Base-by-base conservation (phyloP, 805 yeast genomes). In the Priceomyces carsonii region DNA sequence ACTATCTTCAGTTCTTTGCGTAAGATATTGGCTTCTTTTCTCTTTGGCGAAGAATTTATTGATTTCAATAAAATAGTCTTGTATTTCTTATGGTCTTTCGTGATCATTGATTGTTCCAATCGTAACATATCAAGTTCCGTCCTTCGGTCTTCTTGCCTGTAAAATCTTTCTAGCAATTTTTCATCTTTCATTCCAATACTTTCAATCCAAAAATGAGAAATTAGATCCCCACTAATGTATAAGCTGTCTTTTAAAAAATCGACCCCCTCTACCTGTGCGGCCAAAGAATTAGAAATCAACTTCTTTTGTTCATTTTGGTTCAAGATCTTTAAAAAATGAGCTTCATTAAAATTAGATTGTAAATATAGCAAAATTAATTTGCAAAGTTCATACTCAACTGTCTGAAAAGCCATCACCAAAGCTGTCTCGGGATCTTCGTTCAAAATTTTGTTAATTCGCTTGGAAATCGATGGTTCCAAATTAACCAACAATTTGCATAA, bases 371-470 rank as follows among this genome's bases (percentile, higher is more conserved):
- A 52, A 0, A 84, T 79, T 36, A 75, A 72, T 29, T 71, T 60
- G 5, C 82, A 70, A 23, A 87, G 63, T 51, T 82, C 88, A 27
- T 71, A 72, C 46, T 80, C 76, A 12, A 78, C 73, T 23, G 78
- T 70, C 40, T 75, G 79, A 28, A 82, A 74, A 0, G 91, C 76
- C 46, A 82, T 85, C 28, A 71, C 55, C 25, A 89, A 55, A 0
- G 96, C 95, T 29, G 76, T 54, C 37, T 77, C 84, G 28, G 77
- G 68, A 47, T 86, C 89, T 29, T 85, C 88, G 15, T 76, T 79
- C 16, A 88, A 55, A 23, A 87, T 68, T 32, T 82, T 66, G 8
- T 44, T 45, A 1, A 88, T 75, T 43, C 83, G 85, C 38, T 75
- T 71, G 5, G 69, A 63, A 1, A 83, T 72, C 9, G 71, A 63